phyloP scores from a whole-genome alignment of 2,329 filamentous ascomycete species.

The Stagonosporopsis cucurbitacearum region DNA sequence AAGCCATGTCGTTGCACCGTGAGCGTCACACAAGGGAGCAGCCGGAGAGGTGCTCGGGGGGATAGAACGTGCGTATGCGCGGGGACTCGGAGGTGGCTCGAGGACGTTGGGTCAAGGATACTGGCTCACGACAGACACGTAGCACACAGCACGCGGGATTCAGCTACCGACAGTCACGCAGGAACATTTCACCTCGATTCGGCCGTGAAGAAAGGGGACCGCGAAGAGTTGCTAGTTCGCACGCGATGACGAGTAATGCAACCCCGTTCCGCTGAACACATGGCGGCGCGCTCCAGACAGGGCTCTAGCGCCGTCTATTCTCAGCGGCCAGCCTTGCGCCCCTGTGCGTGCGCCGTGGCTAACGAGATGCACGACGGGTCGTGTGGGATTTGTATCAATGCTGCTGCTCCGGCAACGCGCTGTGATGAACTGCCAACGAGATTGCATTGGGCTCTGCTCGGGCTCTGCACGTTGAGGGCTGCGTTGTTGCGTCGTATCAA shows the following conservation, averaged over 20 bases:
- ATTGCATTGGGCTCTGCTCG: neutral
- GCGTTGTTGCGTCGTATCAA: neutral
- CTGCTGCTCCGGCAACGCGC: neutral
- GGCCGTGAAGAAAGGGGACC: constrained; percentile 11
- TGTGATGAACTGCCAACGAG: neutral
- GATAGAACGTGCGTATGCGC: constrained; percentile 17
- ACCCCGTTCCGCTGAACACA: constrained; percentile 17
- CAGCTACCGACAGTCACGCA: constrained; percentile 7
- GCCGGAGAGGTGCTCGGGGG: constrained; percentile 8
- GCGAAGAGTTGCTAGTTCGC: constrained; percentile 15
- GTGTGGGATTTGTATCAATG: neutral
- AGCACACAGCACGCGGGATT: constrained; percentile 15
- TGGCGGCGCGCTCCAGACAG: constrained; percentile 18
- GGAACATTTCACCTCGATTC: constrained; percentile 6
- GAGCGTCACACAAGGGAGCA: constrained; percentile 14
- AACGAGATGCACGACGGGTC: neutral
- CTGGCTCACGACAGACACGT: constrained; percentile 8
- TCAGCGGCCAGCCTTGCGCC: constrained; percentile 9
- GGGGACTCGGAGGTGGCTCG: constrained; percentile 13
- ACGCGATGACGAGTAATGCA: constrained; percentile 21
- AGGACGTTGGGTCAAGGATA: neutral
- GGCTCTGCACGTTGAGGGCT: neutral
- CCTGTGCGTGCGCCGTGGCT: constrained; percentile 1
- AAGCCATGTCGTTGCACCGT: constrained; percentile 63
- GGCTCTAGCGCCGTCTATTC: constrained; percentile 11